Evolutionary conservation across 129 eudicot species (phyloP), one percentile per base, ranked within the genome.

Genomic region (Saussurea involucrata): DNA sequence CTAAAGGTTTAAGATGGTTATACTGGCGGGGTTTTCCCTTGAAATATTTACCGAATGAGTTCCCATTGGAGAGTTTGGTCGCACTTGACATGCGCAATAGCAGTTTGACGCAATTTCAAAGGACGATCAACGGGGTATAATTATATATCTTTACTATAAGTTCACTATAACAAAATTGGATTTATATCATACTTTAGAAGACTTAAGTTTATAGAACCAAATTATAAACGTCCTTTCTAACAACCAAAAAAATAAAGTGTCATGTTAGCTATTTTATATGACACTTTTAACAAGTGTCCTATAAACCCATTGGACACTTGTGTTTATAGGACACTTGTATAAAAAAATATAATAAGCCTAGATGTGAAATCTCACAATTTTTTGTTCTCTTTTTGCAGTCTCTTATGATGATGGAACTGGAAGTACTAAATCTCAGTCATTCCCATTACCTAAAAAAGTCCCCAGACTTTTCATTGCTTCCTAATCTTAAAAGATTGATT

Each of bases 361-460:
- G 8, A 36, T 36, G 44, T 36, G 15, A 15, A 40, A 53, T 17
- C 8, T 53, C 22, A 53, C 61, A 53, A 53, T 53, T 53, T 53
- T 53, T 6, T 53, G 61, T 73, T 73, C 40, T 60, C 25, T 60
- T n/a, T n/a, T 34, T 72, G 15, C 83, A 79, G 83, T 61, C 53
- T 58, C 83, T 79, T 13, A 33, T 49, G 31, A 42, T 27, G 17
- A 32, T 79, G 20, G 66, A 79, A 42, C 22, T 79, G 20, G 66
- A 79, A 42, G 55, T 72, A 42, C 68, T 79, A 18, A 42, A 79
- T 71, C 37, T 79, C 17, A 66, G 74, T 46, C 71, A 80, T 46
- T 79, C 67, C 13, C 24, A 49, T 18, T 24, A 28, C 66, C 78
- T 80, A 12, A 11, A 27, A 1, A 63, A 15, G 24, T 71, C 67